phyloP scores from a whole-genome alignment of 2,329 filamentous ascomycete genomes.

The Pestalotiopsis sp. region DNA sequence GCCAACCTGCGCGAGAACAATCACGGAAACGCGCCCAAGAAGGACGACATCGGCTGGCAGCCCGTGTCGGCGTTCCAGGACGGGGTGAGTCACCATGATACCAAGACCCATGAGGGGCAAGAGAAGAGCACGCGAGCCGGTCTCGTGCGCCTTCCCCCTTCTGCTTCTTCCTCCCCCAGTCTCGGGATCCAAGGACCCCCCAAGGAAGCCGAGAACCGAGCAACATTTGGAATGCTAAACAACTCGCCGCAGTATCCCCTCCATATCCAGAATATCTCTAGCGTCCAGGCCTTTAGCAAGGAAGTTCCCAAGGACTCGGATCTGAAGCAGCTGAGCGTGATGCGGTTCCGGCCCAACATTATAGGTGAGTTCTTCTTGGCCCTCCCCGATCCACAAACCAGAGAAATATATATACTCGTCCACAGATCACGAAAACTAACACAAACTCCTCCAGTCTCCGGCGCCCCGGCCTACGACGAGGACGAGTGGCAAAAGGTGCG shows the following conservation, averaged over 20 bases:
- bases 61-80: conserved; percentile 72
- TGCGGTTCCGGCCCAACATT: conserved; percentile 74
- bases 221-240: background rate
- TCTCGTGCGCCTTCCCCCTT: background rate
- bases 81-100: conserved; percentile 54
- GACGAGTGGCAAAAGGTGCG: conserved; percentile 69
- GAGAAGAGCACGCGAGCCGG: background rate
- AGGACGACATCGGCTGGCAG: conserved; percentile 63
- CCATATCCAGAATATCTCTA: conserved; percentile 68
- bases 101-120: background rate
- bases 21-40: conserved; percentile 55
- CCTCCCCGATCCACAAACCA: too few relatives aligned
- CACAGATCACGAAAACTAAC: background rate
- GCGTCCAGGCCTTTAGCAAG: conserved; percentile 62
- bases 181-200: background rate
- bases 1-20: conserved; percentile 59
- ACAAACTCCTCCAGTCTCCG: conserved; percentile 53
- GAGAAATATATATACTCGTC: background rate
- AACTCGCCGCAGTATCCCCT: conserved; percentile 62
- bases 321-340: conserved; percentile 57
- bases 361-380: conserved; percentile 49
- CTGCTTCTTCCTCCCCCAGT: background rate
- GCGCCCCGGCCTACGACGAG: conserved; percentile 67
- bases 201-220: background rate
- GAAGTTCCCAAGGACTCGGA: conserved; percentile 54